phyloP scores from a whole-genome alignment of 2,329 filamentous ascomycete species.

The Cladosporium sphaerospermum region DNA sequence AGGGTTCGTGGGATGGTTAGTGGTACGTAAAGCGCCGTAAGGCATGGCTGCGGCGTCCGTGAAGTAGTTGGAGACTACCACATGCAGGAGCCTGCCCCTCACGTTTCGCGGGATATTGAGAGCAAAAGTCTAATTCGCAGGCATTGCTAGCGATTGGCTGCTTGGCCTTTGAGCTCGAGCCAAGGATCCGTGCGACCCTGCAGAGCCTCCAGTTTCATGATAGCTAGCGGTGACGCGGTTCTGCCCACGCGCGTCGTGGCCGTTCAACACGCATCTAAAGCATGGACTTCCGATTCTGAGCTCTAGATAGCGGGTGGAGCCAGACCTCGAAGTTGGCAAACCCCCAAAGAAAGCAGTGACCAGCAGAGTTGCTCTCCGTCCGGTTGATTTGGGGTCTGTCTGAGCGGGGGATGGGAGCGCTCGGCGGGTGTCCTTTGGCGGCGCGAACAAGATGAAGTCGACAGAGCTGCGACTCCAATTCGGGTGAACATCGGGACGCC shows the following conservation, averaged over 20 bases:
- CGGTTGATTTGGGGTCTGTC: no score
- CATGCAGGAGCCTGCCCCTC: background rate
- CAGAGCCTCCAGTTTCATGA: constrained; percentile 1
- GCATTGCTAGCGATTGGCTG: constrained; percentile 3
- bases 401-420: no score
- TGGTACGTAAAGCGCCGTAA: no score
- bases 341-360: no score
- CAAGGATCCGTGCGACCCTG: constrained; percentile 6
- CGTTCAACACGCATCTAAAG: no score
- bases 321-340: background rate
- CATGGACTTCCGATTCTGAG: no score
- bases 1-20: no score
- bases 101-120: background rate
- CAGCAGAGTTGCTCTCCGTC: no score
- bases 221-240: background rate
- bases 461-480: background rate
- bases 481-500: background rate
- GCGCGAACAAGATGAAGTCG: background rate
- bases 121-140: background rate
- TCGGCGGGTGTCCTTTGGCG: no score
- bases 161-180: background rate
- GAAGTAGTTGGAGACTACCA: background rate
- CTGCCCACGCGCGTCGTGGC: no score
- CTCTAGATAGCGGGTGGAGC: background rate
- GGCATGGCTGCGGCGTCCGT: background rate